Conservation (phyloP, 495 filamentous ascomycete species). For the Aspergillus bridgeri region DNA sequence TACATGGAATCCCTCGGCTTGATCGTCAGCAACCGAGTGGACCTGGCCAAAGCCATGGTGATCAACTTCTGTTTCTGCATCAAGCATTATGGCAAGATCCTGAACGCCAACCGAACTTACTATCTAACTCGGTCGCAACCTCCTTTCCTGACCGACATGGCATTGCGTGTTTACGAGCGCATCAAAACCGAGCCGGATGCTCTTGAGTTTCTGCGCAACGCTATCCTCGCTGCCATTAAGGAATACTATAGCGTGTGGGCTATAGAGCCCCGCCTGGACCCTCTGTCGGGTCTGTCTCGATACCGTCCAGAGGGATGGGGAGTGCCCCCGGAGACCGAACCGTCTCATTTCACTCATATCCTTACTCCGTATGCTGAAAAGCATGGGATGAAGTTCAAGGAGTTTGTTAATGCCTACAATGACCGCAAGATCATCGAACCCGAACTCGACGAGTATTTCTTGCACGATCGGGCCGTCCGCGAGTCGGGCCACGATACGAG, state of each 20-base stretch:
- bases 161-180: constrained; percentile 79
- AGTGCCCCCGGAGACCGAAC: constrained; percentile 91
- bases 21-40: constrained; percentile 71
- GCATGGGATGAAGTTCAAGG: constrained; percentile 70
- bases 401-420: constrained; percentile 88
- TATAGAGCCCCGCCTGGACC: constrained; percentile 73
- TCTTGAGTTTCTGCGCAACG: constrained; percentile 69
- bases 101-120: constrained; percentile 95
- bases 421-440: constrained; percentile 72
- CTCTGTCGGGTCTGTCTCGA: constrained; percentile 75
- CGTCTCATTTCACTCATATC: constrained; percentile 81
- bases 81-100: constrained; percentile 94
- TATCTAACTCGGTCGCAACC: constrained; percentile 92
- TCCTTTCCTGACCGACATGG: constrained; percentile 97
- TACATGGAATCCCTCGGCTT: constrained; percentile 94
- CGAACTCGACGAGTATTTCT: constrained; percentile 88
- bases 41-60: constrained; percentile 90
- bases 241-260: constrained; percentile 95
- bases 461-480: constrained; percentile 90
- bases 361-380: constrained; percentile 84
- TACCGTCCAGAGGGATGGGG: constrained; percentile 87
- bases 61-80: constrained; percentile 96
- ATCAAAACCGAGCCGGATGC: constrained; percentile 78
- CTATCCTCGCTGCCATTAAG: constrained; percentile 89
- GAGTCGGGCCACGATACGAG: constrained; percentile 98